Percentiles rank a stretch among this genome's conserved stretches.
These are phyloP conservation scores for Aspergillus homomorphus DNA, from an alignment of 495 filamentous ascomycete species.

Conservation along the genomic window DNA sequence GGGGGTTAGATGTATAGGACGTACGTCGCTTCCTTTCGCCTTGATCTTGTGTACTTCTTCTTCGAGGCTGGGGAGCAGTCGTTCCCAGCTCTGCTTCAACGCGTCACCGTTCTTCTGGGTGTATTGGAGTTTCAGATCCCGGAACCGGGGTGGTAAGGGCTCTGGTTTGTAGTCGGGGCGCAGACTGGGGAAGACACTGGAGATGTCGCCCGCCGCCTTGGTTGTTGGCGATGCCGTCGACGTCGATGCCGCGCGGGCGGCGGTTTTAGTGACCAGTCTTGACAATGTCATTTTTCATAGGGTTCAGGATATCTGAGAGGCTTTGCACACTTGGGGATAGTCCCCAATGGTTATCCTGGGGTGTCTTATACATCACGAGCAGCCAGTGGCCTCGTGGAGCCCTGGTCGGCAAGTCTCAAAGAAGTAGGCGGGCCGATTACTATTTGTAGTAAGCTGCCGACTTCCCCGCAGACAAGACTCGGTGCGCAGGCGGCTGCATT, in stretches of 20 bases:
- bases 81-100: slow-evolving; percentile 64
- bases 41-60: slow-evolving; percentile 45
- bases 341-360: background rate
- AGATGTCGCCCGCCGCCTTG: slow-evolving; percentile 69
- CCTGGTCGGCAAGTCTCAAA: slow-evolving; percentile 13
- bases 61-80: slow-evolving; percentile 61
- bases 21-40: slow-evolving; percentile 49
- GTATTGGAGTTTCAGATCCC: slow-evolving; percentile 66
- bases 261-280: slow-evolving; percentile 31
- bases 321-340: background rate
- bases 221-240: slow-evolving; percentile 32
- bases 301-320: background rate
- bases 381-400: slow-evolving; percentile 9
- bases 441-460: slow-evolving; percentile 7
- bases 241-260: slow-evolving; percentile 36
- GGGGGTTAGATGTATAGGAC: slow-evolving; percentile 3
- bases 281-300: slow-evolving; percentile 30
- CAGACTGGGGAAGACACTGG: slow-evolving; percentile 77
- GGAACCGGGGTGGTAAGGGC: slow-evolving; percentile 70
- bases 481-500: too few species aligned
- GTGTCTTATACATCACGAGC: slow-evolving; percentile 15
- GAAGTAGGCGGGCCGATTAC: slow-evolving; percentile 17
- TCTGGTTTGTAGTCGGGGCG: slow-evolving; percentile 58
- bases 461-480: background rate
- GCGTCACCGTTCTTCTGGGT: slow-evolving; percentile 60